These are phyloP conservation scores for Aspergillus conjunctus DNA, from an alignment of 495 filamentous ascomycete genomes.

Conservation along the genomic window DNA sequence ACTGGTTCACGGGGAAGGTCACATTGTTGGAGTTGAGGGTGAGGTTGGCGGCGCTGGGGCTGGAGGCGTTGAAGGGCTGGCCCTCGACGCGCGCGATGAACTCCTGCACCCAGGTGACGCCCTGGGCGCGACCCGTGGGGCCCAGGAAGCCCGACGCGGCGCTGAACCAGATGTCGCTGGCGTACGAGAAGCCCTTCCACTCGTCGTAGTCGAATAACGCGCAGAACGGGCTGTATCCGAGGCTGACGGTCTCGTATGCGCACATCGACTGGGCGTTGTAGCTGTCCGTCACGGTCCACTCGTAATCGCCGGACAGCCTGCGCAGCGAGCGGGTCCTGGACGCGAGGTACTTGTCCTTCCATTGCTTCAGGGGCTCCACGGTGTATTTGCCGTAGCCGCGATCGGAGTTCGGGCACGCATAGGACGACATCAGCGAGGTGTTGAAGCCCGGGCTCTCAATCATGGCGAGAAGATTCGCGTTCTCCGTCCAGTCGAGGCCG, in stretches of 20 bases:
- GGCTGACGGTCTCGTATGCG: conserved; percentile 60
- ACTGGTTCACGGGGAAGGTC: conserved; percentile 53
- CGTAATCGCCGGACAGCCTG: conserved; percentile 44
- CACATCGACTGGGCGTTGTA: conserved; percentile 59
- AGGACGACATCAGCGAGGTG: conserved; percentile 32
- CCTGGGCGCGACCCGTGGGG: conserved; percentile 58
- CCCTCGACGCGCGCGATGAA: conserved; percentile 57
- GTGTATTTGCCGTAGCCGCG: conserved; percentile 11
- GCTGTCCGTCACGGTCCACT: conserved; percentile 52
- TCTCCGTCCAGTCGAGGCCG: conserved; percentile 57
- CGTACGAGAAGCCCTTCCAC: conserved; percentile 54
- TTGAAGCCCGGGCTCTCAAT: conserved; percentile 37
- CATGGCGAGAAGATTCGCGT: conserved; percentile 53
- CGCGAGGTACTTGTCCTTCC: conserved; percentile 47
- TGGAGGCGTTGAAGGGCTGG: conserved; percentile 48
- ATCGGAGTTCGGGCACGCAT: conserved; percentile 40
- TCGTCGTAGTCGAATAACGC: conserved; percentile 53
- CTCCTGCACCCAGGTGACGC: conserved; percentile 63
- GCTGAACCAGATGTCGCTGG: conserved; percentile 58
- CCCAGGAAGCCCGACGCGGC: conserved; percentile 55
- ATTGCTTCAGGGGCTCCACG: conserved; percentile 26
- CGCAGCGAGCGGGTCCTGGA: conserved; percentile 52
- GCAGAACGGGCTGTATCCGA: conserved; percentile 59
- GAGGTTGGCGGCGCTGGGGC: conserved; percentile 52
- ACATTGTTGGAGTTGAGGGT: conserved; percentile 48